Evolutionary conservation across 148 eudicot species (phyloP), one percentile per base, ranked within the genome.

Genomic region (Camellia japonica): DNA sequence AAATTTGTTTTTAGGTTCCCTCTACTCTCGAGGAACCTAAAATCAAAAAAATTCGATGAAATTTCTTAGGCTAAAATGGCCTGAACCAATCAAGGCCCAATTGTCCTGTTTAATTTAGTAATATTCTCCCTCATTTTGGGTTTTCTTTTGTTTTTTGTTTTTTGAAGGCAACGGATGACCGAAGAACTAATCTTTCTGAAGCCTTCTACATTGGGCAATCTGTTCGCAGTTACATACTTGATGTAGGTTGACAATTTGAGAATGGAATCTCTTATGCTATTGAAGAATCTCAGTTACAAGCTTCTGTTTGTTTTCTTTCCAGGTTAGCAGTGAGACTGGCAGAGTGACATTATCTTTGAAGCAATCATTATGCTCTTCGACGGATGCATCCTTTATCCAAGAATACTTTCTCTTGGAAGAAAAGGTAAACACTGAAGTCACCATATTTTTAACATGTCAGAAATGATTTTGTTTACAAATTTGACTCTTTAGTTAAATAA

Each of bases 191-290:
- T 82, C 87, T 91, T 60, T 87, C 90, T 75, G 92, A 91, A 81
- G 89, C 85, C 46, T 92, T 92, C 83, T 91, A 86, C 59, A 76
- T 94, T 86, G 99, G 99, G 70, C 98, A 96, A 84, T 92, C 97
- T 83, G 98, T 96, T 60, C 93, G 98, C 38, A 85, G 93, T 83
- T 89, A 90, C 83, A 80, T 94, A 77, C 80, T 84, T 76, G 97
- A 93, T 84, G 88, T 91, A 83, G 41, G 87, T 79, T 46, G 76
- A 42, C 18, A 38, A 56, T 80, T 70, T 47, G 20, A 20, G 74
- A 56, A 10, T 54, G 44, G 52, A 19, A 41, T 46, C 15, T 60
- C 66, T 14, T 52, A 44, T 76, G 43, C 11, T 8, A 6, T 75
- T 68, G 71, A 60, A 59, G 51, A 71, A 16, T 16, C 69, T 73